Conservation (phyloP, 208 protist species). For the Leishmania braziliensis region DNA sequence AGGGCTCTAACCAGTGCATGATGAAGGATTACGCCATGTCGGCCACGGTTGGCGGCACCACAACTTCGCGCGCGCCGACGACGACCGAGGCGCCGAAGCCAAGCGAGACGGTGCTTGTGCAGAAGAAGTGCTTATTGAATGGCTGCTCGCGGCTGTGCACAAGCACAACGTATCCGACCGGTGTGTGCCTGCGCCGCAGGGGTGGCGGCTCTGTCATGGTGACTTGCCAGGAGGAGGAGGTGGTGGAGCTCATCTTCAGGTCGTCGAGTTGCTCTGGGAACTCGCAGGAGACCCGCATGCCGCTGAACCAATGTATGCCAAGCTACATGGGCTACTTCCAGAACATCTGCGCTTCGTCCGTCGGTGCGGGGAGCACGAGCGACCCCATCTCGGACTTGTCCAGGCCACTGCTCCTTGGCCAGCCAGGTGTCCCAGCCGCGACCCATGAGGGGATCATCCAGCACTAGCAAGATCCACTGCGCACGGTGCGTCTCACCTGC, state of each 20-base stretch:
- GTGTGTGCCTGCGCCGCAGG: constrained; percentile 35
- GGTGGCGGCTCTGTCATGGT: constrained; percentile 47
- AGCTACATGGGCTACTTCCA: constrained; percentile 54
- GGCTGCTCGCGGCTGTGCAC: constrained; percentile 45
- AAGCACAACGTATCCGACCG: constrained; percentile 39
- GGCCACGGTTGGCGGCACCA: constrained; percentile 33
- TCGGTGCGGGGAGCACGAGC: too few species aligned
- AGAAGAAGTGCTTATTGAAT: constrained; percentile 43
- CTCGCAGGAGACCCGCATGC: constrained; percentile 28
- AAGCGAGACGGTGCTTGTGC: constrained; percentile 25
- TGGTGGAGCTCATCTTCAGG: constrained; percentile 37
- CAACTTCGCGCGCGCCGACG: constrained; percentile 18
- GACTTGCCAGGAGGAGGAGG: constrained; percentile 34
- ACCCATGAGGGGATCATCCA: background rate
- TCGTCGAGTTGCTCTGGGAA: constrained; percentile 41
- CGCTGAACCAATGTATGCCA: constrained; percentile 52
- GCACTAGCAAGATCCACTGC: background rate
- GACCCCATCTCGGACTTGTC: background rate
- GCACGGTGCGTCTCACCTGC: background rate
- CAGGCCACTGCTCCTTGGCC: constrained; percentile 15
- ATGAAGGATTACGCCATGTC: constrained; percentile 70
- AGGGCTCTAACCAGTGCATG: constrained; percentile 83
- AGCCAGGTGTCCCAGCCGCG: background rate
- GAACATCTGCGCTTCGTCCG: constrained; percentile 42
- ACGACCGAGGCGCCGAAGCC: constrained; percentile 19